Conservation (phyloP, 345 rosid genomes). For the Adansonia digitata region DNA sequence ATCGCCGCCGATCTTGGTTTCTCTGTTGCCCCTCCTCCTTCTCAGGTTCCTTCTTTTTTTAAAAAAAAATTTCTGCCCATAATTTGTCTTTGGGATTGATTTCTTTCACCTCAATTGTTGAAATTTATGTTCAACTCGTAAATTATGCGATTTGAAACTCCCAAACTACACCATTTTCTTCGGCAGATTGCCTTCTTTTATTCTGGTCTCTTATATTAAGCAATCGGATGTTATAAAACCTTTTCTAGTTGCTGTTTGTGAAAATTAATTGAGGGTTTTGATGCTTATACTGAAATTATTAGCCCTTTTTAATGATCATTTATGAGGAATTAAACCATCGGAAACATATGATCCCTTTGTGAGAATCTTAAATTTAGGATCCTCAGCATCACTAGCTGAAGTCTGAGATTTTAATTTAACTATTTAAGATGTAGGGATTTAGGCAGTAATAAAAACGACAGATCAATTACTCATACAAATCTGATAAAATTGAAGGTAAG, state of each 20-base stretch:
- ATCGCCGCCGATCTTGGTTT: conserved; percentile 96
- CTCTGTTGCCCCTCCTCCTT: conserved; percentile 67
- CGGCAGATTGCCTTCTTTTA: no score
- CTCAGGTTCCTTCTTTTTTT: no score
- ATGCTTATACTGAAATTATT: background rate
- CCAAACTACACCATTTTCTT: background rate
- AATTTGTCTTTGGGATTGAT: background rate
- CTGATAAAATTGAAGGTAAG: background rate
- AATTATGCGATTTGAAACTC: background rate
- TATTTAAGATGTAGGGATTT: background rate
- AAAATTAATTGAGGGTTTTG: background rate
- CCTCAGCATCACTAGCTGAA: background rate
- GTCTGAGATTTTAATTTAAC: background rate
- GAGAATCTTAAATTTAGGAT: background rate
- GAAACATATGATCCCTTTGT: background rate
- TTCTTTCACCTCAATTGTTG: background rate
- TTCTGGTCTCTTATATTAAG: background rate
- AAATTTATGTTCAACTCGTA: background rate
- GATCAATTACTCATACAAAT: background rate
- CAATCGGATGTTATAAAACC: background rate
- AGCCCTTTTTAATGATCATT: background rate
- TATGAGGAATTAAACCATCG: background rate
- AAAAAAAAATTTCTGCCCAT: no score
- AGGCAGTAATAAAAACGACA: background rate
- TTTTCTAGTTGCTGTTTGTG: background rate